phyloP scores from a whole-genome alignment of 176 grass and related monocot species.

The Leersia perrieri region DNA sequence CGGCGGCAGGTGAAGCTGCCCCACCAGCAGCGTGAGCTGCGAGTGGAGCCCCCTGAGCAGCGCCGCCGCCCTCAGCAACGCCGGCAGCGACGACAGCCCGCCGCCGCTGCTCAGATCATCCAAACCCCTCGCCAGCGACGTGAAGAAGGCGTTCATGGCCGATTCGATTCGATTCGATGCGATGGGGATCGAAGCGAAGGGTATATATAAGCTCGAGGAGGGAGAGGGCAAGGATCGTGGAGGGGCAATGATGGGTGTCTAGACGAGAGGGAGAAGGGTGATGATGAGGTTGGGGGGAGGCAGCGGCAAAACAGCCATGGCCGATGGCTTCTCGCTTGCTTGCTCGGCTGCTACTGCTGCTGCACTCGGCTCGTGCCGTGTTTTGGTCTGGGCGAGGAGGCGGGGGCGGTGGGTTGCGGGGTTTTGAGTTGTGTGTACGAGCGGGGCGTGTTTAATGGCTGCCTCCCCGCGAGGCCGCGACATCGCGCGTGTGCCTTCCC shows the following conservation, averaged over 20 bases:
- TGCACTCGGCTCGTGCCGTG: not conserved
- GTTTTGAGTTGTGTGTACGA: slow-evolving; percentile 24
- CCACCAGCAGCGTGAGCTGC: slow-evolving; percentile 67
- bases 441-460: slow-evolving; percentile 16
- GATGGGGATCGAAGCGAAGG: too few species aligned
- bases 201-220: slow-evolving; percentile 26
- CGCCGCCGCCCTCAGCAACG: slow-evolving; percentile 51
- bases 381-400: not conserved
- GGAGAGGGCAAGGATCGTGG: slow-evolving; percentile 5
- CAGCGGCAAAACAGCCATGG: slow-evolving; percentile 33
- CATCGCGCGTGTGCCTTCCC: not conserved
- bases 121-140: slow-evolving; percentile 67
- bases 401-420: slow-evolving; percentile 11
- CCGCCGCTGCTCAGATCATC: slow-evolving; percentile 61
- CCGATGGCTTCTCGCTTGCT: slow-evolving; percentile 21
- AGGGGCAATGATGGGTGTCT: slow-evolving; percentile 86
- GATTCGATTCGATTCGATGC: too few species aligned
- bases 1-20: slow-evolving; percentile 82
- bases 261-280: slow-evolving; percentile 60
- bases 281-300: slow-evolving; percentile 55
- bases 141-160: slow-evolving; percentile 73
- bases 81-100: slow-evolving; percentile 52
- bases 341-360: not conserved
- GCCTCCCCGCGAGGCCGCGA: not conserved
- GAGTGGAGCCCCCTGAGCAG: slow-evolving; percentile 69